Evolutionary conservation across 768 basidiomycete species (phyloP).

Genomic region (Lanmaoa rubissima): DNA sequence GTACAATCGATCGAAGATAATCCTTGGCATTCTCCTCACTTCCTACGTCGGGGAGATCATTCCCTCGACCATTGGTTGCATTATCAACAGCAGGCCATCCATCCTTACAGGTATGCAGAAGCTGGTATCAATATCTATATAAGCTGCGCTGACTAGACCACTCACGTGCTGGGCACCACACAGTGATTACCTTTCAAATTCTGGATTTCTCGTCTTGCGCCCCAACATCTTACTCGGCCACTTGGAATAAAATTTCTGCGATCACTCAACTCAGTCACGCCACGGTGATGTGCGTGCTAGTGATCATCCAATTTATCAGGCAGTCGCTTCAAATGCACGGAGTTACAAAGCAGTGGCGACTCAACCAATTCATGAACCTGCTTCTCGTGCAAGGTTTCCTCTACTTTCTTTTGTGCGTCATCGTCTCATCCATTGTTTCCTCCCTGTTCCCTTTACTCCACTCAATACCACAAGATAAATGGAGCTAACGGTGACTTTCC

Average conservation of each 20-base stretch:
- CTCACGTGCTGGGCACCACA: background rate
- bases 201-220: background rate
- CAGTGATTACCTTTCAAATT: background rate
- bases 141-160: background rate
- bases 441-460: background rate
- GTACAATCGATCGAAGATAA: conserved; percentile 8
- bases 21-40: background rate
- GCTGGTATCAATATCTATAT: background rate
- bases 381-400: conserved; percentile 5
- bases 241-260: background rate
- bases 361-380: conserved; percentile 7
- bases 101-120: background rate
- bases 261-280: background rate
- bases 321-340: conserved; percentile 1
- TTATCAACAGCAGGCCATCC: background rate
- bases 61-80: background rate
- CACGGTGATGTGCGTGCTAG: background rate
- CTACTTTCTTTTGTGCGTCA: conserved; percentile 11
- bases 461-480: background rate
- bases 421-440: too few relatives aligned
- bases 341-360: conserved; percentile 1
- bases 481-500: background rate
- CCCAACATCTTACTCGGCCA: background rate
- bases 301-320: background rate
- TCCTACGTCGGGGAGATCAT: background rate